phyloP scores from a whole-genome alignment of 2,329 filamentous ascomycete genomes.

The Pseudocercospora ulei region DNA sequence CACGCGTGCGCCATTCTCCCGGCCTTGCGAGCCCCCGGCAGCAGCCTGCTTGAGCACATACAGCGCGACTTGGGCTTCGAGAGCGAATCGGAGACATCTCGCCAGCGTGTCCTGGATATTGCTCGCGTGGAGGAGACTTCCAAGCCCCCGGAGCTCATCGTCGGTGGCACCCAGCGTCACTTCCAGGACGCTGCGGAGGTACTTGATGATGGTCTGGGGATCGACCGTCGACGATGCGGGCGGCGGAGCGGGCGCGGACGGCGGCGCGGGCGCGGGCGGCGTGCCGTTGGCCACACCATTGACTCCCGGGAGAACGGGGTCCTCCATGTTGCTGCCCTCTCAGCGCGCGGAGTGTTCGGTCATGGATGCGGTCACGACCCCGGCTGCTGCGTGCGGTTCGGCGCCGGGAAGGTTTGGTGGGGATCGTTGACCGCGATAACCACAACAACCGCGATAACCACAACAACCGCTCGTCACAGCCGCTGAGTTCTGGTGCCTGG shows the following conservation, averaged over 20 bases:
- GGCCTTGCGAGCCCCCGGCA: conserved; percentile 38
- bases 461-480: too few relatives aligned
- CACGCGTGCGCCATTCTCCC: conserved; percentile 42
- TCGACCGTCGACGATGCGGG: conserved; percentile 33
- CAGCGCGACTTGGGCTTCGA: conserved; percentile 74
- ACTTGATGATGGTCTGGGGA: conserved; percentile 42
- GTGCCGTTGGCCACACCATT: conserved; percentile 33
- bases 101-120: conserved; percentile 70
- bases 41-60: conserved; percentile 78
- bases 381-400: conserved; percentile 6
- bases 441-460: too few relatives aligned
- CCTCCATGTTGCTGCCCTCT: conserved; percentile 31
- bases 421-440: too few relatives aligned
- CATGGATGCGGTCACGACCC: conserved; percentile 10
- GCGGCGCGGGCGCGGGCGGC: conserved; percentile 23
- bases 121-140: conserved; percentile 68
- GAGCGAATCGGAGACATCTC: conserved; percentile 79
- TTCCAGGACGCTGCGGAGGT: conserved; percentile 42
- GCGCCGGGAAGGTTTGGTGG: too few relatives aligned
- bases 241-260: conserved; percentile 24
- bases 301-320: conserved; percentile 33
- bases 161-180: conserved; percentile 47
- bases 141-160: conserved; percentile 67
- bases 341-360: not conserved
- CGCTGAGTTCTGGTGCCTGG: too few relatives aligned